Conservation (phyloP, 192 early-diverging fungal species). For the Coemansia sp. region DNA sequence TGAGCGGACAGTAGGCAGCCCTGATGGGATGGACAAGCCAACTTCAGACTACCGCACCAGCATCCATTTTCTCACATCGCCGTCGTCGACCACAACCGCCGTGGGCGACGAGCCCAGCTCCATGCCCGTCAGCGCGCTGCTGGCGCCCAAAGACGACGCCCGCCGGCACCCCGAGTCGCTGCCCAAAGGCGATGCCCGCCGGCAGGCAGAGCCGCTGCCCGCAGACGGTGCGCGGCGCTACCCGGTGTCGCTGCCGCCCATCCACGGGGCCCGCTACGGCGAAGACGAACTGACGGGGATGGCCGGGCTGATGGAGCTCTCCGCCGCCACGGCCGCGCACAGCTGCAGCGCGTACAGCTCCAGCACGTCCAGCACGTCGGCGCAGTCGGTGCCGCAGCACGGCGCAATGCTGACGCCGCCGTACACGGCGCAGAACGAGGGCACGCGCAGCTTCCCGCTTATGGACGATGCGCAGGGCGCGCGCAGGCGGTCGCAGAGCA, state of each 20-base stretch:
- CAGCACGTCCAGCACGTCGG: slow-evolving; percentile 36
- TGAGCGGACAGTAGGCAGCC: slow-evolving; percentile 10
- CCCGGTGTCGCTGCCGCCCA: slow-evolving; percentile 29
- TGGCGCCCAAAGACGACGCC: slow-evolving; percentile 16
- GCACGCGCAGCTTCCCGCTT: slow-evolving; percentile 44
- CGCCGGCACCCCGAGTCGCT: not conserved
- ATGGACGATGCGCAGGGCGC: slow-evolving; percentile 38
- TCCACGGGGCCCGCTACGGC: slow-evolving; percentile 31
- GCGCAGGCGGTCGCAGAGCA: slow-evolving; percentile 49
- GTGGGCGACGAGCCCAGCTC: slow-evolving; percentile 24
- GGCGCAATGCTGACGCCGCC: slow-evolving; percentile 1
- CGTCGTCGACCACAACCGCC: slow-evolving; percentile 23
- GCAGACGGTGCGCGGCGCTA: slow-evolving; percentile 10
- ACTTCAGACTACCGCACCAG: slow-evolving; percentile 43
- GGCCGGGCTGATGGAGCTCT: slow-evolving; percentile 53
- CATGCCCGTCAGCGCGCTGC: slow-evolving; percentile 36
- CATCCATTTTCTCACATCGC: slow-evolving; percentile 50
- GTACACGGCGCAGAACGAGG: slow-evolving; percentile 22
- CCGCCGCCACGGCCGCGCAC: slow-evolving; percentile 19
- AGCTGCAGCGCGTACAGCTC: slow-evolving; percentile 23
- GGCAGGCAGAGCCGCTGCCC: not conserved
- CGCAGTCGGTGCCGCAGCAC: slow-evolving; percentile 24
- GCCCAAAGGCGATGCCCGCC: slow-evolving; percentile 3
- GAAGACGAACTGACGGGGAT: slow-evolving; percentile 53
- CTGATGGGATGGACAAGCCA: slow-evolving; percentile 6